phyloP scores from a whole-genome alignment of 331 rosid species.

The Erythrophleum ivorense region DNA sequence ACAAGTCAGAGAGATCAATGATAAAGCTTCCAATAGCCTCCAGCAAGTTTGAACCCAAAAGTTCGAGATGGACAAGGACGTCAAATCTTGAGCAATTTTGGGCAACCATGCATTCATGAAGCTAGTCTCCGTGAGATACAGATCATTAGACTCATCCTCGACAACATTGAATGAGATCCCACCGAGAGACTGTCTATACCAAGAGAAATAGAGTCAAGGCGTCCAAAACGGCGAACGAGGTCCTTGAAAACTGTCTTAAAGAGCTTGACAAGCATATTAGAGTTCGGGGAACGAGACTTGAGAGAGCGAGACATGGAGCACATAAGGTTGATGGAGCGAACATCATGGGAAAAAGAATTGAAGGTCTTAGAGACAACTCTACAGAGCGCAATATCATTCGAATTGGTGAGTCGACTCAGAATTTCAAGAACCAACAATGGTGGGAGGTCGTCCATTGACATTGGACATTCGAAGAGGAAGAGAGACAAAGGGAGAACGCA shows the following conservation, averaged over 20 bases:
- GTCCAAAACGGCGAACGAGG: constrained; percentile 35
- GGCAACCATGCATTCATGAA: constrained; percentile 57
- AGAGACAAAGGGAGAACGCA: too few relatives aligned
- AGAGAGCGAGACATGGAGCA: constrained; percentile 61
- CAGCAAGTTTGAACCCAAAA: constrained; percentile 78
- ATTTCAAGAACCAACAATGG: constrained; percentile 52
- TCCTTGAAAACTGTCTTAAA: constrained; percentile 51
- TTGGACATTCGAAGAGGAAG: not conserved
- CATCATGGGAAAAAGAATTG: constrained; percentile 48
- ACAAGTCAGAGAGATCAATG: constrained; percentile 63
- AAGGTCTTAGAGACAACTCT: constrained; percentile 57
- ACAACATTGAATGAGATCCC: constrained; percentile 53
- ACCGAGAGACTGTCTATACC: constrained; percentile 63
- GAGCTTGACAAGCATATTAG: constrained; percentile 49
- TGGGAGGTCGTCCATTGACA: constrained; percentile 53
- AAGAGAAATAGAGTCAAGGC: constrained; percentile 49
- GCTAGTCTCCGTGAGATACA: constrained; percentile 53
- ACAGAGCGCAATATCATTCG: constrained; percentile 59
- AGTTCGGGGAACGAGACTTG: constrained; percentile 54
- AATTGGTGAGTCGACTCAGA: constrained; percentile 55
- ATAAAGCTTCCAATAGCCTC: constrained; percentile 61
- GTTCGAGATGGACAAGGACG: constrained; percentile 54
- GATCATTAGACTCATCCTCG: constrained; percentile 69
- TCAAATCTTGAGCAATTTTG: constrained; percentile 37
- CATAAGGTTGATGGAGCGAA: constrained; percentile 45